Evolutionary conservation across 2,329 filamentous ascomycete genomes (phyloP), one percentile per base, ranked within the genome.

Genomic region (Alternaria triticimaculans): DNA sequence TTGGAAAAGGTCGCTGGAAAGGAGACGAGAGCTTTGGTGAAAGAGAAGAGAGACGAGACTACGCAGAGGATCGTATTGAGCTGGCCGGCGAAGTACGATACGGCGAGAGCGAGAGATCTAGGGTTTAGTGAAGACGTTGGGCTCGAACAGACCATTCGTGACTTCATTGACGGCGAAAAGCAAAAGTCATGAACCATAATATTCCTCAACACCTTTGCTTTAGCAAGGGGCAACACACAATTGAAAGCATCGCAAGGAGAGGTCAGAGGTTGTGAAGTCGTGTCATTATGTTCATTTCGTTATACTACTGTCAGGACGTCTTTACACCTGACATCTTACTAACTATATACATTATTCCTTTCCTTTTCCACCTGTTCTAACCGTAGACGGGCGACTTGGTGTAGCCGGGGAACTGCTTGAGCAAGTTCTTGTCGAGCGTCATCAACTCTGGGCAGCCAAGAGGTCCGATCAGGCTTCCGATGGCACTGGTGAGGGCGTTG

Each of bases 41-140:
- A 81, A 62, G 86, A 88, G 74, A 80, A 85, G 74, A 81, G 84
- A 43, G 84, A 85, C 66, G 78, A 82, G 45, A 80, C 81, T 41
- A 81, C 87, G 26, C 81, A 85, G 64, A 81, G 81, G 28, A 87
- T 89, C 70, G 75, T 88, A 54, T 80, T 86, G 26, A 86, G 84
- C 33, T 89, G 87, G 87, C 85, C 86, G 1, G 84, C 83, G 1
- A 82, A 82, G 37, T 88, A 87, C 68, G 85, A 88, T 74, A 87
- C 65, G 74, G 88, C 79, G 2, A 84, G 85, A 64, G 89, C 89
- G 5, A 80, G 83, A 62, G 76, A 79, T 9, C 74, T 91, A 57
- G 87, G 87, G 0, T 82, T 88, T 64, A 72, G 78, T 54, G 78
- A 79, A 1, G 87, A 88, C 75, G 80, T 82, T 6, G 77, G 75